These are phyloP conservation scores for Saccharomycopsis selenospora DNA, from an alignment of 805 yeast genomes.

Conservation along the genomic window DNA sequence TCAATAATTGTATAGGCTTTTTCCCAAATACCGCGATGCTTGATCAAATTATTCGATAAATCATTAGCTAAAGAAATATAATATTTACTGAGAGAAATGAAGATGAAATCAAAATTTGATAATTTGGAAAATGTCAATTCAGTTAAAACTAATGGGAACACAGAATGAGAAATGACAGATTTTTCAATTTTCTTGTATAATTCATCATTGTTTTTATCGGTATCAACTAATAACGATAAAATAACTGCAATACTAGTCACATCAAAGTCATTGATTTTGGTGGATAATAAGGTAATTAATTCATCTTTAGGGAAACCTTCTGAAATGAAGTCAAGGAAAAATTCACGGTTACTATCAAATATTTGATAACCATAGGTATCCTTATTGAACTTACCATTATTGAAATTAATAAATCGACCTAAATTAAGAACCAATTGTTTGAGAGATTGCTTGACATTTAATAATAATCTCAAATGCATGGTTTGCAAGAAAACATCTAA, in stretches of 20 bases:
- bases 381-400: conserved; percentile 16
- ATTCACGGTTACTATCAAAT: conserved; percentile 32
- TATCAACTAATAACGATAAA: not conserved
- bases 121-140: conserved; percentile 11
- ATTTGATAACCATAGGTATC: conserved; percentile 30
- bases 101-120: not conserved
- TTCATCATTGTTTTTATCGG: not conserved
- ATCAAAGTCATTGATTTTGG: not conserved
- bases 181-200: not conserved
- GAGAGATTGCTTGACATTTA: conserved; percentile 30
- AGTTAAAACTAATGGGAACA: conserved; percentile 7
- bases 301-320: conserved; percentile 27
- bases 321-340: conserved; percentile 33
- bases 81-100: not conserved
- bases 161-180: conserved; percentile 5
- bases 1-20: conserved; percentile 4
- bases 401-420: conserved; percentile 32
- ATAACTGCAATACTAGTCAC: not conserved
- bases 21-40: conserved; percentile 15
- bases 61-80: conserved; percentile 13
- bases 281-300: conserved; percentile 8
- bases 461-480: conserved; percentile 39
- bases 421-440: conserved; percentile 31
- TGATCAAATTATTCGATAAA: conserved; percentile 13
- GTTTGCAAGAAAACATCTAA: conserved; percentile 46